phyloP scores from a whole-genome alignment of 257 asterid species.

The Solanum raphanifolium region DNA sequence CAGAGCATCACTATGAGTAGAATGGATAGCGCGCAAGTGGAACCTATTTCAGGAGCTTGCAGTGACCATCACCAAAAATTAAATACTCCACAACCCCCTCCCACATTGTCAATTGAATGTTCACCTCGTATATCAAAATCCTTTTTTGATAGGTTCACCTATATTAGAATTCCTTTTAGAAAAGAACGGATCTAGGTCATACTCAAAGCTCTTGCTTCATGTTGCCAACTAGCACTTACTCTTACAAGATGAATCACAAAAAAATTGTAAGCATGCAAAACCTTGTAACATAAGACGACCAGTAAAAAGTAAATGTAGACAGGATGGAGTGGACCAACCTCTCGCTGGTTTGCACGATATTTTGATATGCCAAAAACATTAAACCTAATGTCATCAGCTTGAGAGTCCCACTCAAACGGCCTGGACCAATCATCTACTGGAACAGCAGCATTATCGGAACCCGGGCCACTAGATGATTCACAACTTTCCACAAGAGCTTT shows the following conservation, averaged over 20 bases:
- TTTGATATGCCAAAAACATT: slow-evolving; percentile 78
- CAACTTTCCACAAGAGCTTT: slow-evolving; percentile 53
- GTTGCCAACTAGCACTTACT: background rate
- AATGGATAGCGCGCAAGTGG: background rate
- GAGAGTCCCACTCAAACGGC: slow-evolving; percentile 68
- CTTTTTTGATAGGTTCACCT: background rate
- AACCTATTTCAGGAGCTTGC: background rate
- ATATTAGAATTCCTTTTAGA: background rate
- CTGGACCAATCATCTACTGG: slow-evolving; percentile 71
- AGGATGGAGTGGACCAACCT: slow-evolving; percentile 34
- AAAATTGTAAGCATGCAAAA: background rate
- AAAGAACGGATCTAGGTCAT: background rate
- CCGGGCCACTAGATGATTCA: slow-evolving; percentile 43
- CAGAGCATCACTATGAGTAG: background rate
- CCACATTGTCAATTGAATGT: background rate
- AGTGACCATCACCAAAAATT: background rate
- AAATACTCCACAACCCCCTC: background rate
- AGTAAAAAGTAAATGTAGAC: background rate
- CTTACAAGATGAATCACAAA: background rate
- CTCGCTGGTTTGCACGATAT: slow-evolving; percentile 90
- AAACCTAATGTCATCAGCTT: slow-evolving; percentile 78
- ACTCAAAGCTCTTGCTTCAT: background rate
- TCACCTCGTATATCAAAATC: background rate
- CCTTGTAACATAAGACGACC: background rate
- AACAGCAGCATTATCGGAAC: slow-evolving; percentile 41